Evolutionary conservation across 768 basidiomycete species (phyloP).

Genomic region (Suillus clintonianus): DNA sequence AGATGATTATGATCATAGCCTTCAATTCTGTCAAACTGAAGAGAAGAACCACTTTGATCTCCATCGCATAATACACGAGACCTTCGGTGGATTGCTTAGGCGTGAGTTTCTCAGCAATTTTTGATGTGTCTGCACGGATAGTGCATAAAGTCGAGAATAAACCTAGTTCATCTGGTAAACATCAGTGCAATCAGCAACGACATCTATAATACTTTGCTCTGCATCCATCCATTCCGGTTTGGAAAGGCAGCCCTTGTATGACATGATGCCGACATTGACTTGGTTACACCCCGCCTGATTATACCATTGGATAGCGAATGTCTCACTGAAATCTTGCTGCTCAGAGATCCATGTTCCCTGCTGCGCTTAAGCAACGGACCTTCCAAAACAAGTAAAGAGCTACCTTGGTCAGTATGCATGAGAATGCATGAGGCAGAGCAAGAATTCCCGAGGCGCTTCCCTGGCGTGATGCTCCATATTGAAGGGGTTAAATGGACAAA

Average conservation of each 20-base stretch:
- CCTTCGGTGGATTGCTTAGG: slow-evolving; percentile 24
- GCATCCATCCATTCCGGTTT: slow-evolving; percentile 36
- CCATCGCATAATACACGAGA: slow-evolving; percentile 25
- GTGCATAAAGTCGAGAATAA: slow-evolving; percentile 38
- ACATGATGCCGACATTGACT: slow-evolving; percentile 25
- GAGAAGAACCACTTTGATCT: slow-evolving; percentile 41
- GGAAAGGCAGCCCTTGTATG: slow-evolving; percentile 29
- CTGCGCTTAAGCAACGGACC: not conserved
- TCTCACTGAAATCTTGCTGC: slow-evolving; percentile 44
- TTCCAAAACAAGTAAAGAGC: not conserved
- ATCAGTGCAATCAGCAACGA: not conserved
- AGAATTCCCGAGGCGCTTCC: slow-evolving; percentile 39
- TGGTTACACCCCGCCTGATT: slow-evolving; percentile 22
- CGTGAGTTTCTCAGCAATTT: slow-evolving; percentile 25
- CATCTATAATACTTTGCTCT: slow-evolving; percentile 28
- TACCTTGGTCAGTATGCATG: slow-evolving; percentile 45
- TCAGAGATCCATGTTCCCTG: slow-evolving; percentile 49
- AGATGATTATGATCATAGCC: slow-evolving; percentile 52
- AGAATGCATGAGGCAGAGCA: slow-evolving; percentile 42
- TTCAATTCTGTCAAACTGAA: slow-evolving; percentile 57
- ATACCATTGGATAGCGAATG: slow-evolving; percentile 32
- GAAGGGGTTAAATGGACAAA: slow-evolving; percentile 30
- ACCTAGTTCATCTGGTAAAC: slow-evolving; percentile 16
- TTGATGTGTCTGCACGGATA: slow-evolving; percentile 34
- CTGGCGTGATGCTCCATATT: slow-evolving; percentile 45